phyloP scores from a whole-genome alignment of 2,329 filamentous ascomycete species.

The Teratosphaeria destructans region DNA sequence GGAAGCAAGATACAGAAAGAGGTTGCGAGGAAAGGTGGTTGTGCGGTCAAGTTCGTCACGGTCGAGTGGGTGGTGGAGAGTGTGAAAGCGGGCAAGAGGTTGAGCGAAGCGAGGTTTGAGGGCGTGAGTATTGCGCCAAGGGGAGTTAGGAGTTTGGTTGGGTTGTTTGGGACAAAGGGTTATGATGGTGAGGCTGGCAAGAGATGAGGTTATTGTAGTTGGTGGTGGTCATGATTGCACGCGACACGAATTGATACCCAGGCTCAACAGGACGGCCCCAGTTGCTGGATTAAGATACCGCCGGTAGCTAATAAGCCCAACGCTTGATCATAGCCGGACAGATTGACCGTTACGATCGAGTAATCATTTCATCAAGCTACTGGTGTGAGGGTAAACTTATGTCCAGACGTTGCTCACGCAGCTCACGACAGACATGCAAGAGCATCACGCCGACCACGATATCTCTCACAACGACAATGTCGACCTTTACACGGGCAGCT shows the following conservation, averaged over 20 bases:
- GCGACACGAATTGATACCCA: background rate
- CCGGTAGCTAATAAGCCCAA: no score
- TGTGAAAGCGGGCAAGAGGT: constrained; percentile 60
- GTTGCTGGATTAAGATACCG: background rate
- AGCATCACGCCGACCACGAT: no score
- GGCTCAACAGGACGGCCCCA: background rate
- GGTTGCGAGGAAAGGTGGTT: constrained; percentile 56
- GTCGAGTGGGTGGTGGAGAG: constrained; percentile 84
- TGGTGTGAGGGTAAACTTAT: no score
- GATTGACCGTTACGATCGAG: no score
- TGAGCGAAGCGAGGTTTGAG: constrained; percentile 64
- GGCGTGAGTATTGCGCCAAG: constrained; percentile 36
- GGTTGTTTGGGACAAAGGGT: background rate
- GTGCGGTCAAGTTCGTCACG: constrained; percentile 65
- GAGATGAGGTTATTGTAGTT: background rate
- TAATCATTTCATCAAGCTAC: no score
- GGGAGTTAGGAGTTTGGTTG: background rate
- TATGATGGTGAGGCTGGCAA: background rate
- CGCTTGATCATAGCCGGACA: no score
- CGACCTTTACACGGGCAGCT: background rate
- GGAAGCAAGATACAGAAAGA: constrained; percentile 73
- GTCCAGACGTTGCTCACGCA: no score
- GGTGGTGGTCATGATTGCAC: background rate
- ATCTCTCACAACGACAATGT: no score
- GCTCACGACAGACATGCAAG: no score